phyloP scores from a whole-genome alignment of 2,329 filamentous ascomycete species.

The Geosmithia putterillii region DNA sequence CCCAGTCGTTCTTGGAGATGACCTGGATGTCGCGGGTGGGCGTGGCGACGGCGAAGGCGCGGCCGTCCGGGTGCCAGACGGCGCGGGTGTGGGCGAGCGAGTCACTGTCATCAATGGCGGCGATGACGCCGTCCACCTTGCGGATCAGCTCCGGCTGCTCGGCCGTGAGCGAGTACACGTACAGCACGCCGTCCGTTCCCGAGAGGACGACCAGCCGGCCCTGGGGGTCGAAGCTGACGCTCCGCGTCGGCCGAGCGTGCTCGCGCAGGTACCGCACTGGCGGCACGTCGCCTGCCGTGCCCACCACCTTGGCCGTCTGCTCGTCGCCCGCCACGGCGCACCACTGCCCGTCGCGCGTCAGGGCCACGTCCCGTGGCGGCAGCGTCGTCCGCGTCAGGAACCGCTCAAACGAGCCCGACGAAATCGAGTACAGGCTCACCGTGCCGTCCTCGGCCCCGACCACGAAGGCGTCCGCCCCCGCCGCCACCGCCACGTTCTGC shows the following conservation, averaged over 20 bases:
- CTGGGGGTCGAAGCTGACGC: constrained; percentile 76
- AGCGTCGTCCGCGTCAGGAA: constrained; percentile 76
- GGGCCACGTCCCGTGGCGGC: constrained; percentile 72
- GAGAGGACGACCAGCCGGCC: constrained; percentile 68
- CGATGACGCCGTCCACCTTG: constrained; percentile 79
- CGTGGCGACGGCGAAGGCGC: constrained; percentile 78
- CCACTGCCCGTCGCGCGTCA: constrained; percentile 76
- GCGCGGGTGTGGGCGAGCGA: constrained; percentile 59
- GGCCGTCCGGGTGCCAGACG: constrained; percentile 89
- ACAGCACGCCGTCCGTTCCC: constrained; percentile 79
- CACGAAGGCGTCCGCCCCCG: constrained; percentile 71
- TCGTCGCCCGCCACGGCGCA: constrained; percentile 96
- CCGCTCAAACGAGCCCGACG: constrained; percentile 61
- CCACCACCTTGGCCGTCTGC: constrained; percentile 79
- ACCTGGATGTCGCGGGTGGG: constrained; percentile 74
- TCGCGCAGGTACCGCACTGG: constrained; percentile 69
- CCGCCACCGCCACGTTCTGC: constrained; percentile 67
- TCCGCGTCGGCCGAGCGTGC: constrained; percentile 78
- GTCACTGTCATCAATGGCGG: constrained; percentile 58
- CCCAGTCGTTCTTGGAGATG: constrained; percentile 82
- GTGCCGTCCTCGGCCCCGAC: constrained; percentile 89
- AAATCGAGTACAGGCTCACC: constrained; percentile 85
- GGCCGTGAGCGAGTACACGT: constrained; percentile 72
- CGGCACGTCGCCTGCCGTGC: constrained; percentile 60
- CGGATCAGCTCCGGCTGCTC: constrained; percentile 71